phyloP scores from a whole-genome alignment of 2,329 filamentous ascomycete species.

The Aspergillus sp. region DNA sequence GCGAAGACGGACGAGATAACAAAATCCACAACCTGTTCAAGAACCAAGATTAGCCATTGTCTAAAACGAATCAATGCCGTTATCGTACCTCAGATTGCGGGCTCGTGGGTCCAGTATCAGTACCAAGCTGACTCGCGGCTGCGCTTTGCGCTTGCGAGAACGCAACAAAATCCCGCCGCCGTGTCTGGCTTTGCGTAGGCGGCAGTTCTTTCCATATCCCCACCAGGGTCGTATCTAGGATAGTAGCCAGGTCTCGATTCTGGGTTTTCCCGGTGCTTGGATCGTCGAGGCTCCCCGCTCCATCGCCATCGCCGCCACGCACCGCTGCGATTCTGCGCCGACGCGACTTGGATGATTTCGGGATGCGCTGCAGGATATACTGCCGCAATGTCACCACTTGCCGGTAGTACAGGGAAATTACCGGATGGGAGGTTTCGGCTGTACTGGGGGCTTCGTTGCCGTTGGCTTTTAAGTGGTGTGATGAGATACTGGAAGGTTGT shows the following conservation, averaged over 20 bases:
- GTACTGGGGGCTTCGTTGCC: conserved; percentile 11
- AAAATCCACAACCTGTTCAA: conserved; percentile 70
- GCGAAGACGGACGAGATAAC: conserved; percentile 76
- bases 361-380: conserved; percentile 67
- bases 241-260: conserved; percentile 42
- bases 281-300: conserved; percentile 9
- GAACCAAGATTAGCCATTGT: neutral
- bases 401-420: conserved; percentile 69
- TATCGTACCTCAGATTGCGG: conserved; percentile 64
- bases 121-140: conserved; percentile 34
- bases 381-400: conserved; percentile 66
- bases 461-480: conserved; percentile 19
- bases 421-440: conserved; percentile 50
- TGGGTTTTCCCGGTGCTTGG: conserved; percentile 5
- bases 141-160: conserved; percentile 62
- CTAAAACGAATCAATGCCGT: neutral
- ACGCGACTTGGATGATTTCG: conserved; percentile 60
- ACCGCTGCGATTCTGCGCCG: conserved; percentile 46
- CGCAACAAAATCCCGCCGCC: conserved; percentile 57
- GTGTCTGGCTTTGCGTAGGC: conserved; percentile 31
- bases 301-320: conserved; percentile 17
- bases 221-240: conserved; percentile 72
- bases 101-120: conserved; percentile 43
- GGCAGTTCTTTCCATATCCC: conserved; percentile 48
- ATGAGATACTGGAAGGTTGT: conserved; percentile 27